phyloP scores from a whole-genome alignment of 2,329 filamentous ascomycete genomes.

The Phoma sp. region DNA sequence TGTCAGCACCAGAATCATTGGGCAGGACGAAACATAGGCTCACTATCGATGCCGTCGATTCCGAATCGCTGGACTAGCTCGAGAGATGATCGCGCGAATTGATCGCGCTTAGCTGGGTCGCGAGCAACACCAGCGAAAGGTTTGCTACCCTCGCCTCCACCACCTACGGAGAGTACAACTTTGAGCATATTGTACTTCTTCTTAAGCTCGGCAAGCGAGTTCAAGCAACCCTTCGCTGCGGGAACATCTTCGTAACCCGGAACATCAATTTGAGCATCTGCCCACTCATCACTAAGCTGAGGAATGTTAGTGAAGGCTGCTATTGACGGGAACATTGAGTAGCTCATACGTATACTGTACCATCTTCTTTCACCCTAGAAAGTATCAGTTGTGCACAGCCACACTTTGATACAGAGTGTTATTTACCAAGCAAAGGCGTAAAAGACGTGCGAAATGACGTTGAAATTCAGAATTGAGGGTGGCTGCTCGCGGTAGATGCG shows the following conservation, averaged over 20 bases:
- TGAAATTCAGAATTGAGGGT: slow-evolving; percentile 74
- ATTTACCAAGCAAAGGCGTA: slow-evolving; percentile 75
- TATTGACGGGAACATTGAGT: slow-evolving; percentile 44
- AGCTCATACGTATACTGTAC: slow-evolving; percentile 71
- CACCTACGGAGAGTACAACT: slow-evolving; percentile 79
- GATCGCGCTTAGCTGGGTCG: slow-evolving; percentile 65
- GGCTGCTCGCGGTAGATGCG: slow-evolving; percentile 75
- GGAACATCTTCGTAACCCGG: slow-evolving; percentile 60
- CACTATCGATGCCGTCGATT: slow-evolving; percentile 79
- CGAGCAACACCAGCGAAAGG: slow-evolving; percentile 72
- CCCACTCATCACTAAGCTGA: slow-evolving; percentile 80
- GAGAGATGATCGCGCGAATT: slow-evolving; percentile 71
- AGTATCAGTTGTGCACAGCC: slow-evolving; percentile 27
- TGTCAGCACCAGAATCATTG: slow-evolving; percentile 18
- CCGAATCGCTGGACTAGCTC: slow-evolving; percentile 73
- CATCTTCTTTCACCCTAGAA: slow-evolving; percentile 69
- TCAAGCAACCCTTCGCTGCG: slow-evolving; percentile 61
- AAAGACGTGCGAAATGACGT: slow-evolving; percentile 80
- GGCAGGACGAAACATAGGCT: slow-evolving; percentile 26
- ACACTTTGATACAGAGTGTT: slow-evolving; percentile 9
- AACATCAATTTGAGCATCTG: slow-evolving; percentile 73
- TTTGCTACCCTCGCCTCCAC: slow-evolving; percentile 69
- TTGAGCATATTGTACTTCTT: slow-evolving; percentile 72
- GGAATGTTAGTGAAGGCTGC: slow-evolving; percentile 15
- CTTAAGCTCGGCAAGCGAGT: slow-evolving; percentile 76